phyloP scores from a whole-genome alignment of 2,329 filamentous ascomycete genomes.

The Gliomastix tumulicola region DNA sequence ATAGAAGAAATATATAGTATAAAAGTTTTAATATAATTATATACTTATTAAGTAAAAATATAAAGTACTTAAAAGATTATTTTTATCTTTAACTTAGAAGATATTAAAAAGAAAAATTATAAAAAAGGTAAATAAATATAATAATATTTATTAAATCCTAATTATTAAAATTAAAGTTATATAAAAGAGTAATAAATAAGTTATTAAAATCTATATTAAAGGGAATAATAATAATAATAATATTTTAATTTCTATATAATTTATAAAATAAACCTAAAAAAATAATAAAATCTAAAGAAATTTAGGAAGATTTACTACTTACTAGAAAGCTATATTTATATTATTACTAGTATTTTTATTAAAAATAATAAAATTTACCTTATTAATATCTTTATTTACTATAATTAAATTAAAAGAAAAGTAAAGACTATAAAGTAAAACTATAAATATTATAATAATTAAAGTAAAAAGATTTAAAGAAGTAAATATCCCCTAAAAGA shows the following conservation, averaged over 20 bases:
- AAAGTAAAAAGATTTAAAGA: too few relatives aligned
- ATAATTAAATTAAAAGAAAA: neutral
- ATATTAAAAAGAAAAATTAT: neutral
- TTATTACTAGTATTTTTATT: too few relatives aligned
- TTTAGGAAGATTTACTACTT: too few relatives aligned
- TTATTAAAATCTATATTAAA: too few relatives aligned
- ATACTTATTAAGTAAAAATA: neutral
- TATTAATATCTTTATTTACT: neutral
- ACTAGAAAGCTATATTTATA: too few relatives aligned
- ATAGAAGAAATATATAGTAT: too few relatives aligned
- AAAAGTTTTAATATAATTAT: neutral
- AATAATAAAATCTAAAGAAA: neutral
- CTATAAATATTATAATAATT: too few relatives aligned
- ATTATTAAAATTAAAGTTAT: too few relatives aligned
- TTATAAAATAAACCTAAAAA: neutral
- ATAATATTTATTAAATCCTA: neutral
- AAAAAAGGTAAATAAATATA: neutral
- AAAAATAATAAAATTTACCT: neutral
- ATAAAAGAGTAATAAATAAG: too few relatives aligned
- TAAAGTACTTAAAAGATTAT: neutral
- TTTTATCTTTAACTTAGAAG: neutral
- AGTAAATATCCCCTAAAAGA: too few relatives aligned
- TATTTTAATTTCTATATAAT: too few relatives aligned
- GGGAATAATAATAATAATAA: too few relatives aligned
- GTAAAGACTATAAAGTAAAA: neutral